Evolutionary conservation across 176 grass and related monocot species (phyloP), one percentile per base, ranked within the genome.

Genomic region (Oryza glumipatula): DNA sequence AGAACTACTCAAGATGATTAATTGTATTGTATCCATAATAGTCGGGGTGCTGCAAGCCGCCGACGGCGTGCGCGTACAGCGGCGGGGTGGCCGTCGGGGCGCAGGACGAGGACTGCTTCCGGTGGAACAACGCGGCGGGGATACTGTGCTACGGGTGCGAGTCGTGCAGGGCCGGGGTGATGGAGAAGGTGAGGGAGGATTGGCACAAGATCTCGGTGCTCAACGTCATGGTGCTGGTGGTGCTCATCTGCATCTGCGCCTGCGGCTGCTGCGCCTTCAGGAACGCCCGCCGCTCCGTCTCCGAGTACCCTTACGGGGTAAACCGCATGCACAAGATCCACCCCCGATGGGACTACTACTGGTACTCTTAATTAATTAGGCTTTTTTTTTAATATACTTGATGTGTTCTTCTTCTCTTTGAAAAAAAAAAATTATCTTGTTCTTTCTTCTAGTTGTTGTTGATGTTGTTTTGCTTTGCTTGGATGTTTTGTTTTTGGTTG

Each of bases 31-130:
- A 32, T 32, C 30, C 30, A 32, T 32, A 32, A 36, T 88, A 99
- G 96, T 99, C 96, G 0, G 96, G 96, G 11, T 99, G 96, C 77
- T 99, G 96, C 88, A 99, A 99, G 80, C 96, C 96, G 22, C 96
- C 96, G 7, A 99, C 96, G 38, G 88, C 93, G 10, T 99, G 96
- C 88, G 77, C 87, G 8, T 96, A 99, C 86, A 94, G 76, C 45
- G 91, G 75, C 6, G 96, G 93, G 39, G 38, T 74, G 83, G 78
- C 91, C 2, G 81, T 89, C 49, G 91, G 74, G 16, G 88, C 81
- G 4, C 96, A 99, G 71, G 96, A 99, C 1, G 78, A 85, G 11
- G 96, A 99, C 86, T 99, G 96, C 81, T 94, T 84, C 80, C 86
- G 65, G 84, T 99, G 96, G 96, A 99, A 94, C 88, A 99, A 99